phyloP scores from a whole-genome alignment of 2,329 filamentous ascomycete genomes.

The Monilinia polystroma region DNA sequence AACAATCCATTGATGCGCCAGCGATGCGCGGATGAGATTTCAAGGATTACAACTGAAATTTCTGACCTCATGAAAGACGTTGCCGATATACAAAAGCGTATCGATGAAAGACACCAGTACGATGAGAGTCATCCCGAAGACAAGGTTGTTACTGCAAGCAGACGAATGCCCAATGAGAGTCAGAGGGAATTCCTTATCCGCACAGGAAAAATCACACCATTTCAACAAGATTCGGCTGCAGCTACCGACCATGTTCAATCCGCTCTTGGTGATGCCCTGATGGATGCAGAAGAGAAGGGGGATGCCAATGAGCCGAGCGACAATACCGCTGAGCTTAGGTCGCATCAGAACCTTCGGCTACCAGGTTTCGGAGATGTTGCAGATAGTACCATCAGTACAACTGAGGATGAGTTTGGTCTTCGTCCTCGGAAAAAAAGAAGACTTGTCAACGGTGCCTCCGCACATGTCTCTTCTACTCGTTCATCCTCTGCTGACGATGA shows the following conservation, averaged over 20 bases:
- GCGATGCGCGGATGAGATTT: constrained; percentile 44
- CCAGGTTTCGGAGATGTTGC: constrained; percentile 66
- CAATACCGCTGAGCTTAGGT: constrained; percentile 51
- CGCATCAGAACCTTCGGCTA: constrained; percentile 70
- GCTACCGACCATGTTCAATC: constrained; percentile 59
- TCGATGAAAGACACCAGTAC: constrained; percentile 67
- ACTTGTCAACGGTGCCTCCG: constrained; percentile 41
- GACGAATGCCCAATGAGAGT: constrained; percentile 73
- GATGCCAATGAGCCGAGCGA: constrained; percentile 45
- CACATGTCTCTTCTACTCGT: constrained; percentile 28
- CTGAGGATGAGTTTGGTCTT: constrained; percentile 56
- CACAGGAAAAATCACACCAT: constrained; percentile 96
- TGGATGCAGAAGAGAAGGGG: constrained; percentile 75
- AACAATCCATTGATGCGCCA: constrained; percentile 49
- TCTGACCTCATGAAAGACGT: constrained; percentile 67
- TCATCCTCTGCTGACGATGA: constrained; percentile 40
- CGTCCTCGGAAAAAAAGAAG: constrained; percentile 59
- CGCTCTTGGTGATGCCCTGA: constrained; percentile 71
- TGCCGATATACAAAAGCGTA: constrained; percentile 75
- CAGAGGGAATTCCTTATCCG: constrained; percentile 88
- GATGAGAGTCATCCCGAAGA: constrained; percentile 46
- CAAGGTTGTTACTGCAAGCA: constrained; percentile 51
- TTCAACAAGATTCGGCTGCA: constrained; percentile 66
- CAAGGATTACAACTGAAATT: constrained; percentile 35
- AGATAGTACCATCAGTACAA: constrained; percentile 38